Evolutionary conservation across 176 grass and related monocot species (phyloP), one percentile per base, ranked within the genome.

Genomic region (Saccharum officinarum): DNA sequence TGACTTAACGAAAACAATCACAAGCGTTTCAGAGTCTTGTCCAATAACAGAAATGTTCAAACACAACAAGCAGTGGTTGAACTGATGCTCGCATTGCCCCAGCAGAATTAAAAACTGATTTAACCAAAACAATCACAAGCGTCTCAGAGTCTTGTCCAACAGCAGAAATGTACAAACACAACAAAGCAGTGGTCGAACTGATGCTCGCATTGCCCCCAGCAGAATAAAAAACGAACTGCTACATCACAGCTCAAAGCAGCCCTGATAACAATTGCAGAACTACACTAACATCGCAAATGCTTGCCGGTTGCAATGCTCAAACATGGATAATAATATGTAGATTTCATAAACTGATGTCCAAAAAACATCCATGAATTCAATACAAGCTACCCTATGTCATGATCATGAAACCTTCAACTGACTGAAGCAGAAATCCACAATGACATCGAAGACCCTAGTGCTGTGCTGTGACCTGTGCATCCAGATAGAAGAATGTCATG

Each of bases 401-500:
- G 1, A 31, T 83, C 77, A 87, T 82, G 75, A 91, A 44, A 30
- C 64, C 79, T 88, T 91, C 90, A 97, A 82, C 45, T 93, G 84
- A 8, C 92, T 90, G 39, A 97, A 85, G 76, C 92, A 91, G 75
- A 97, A 95, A 81, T 97, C 95, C 1, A 93, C 92, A 3, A 95
- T 94, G 60, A 97, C 95, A 50, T 95, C 95, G 38, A 97, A 95
- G 49, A 97, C 92, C 38, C 95, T 85, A 14, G 90, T 88, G 12
- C 90, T 88, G 22, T 94, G 92, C 50, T 97, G 95, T 25, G 95
- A 92, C 42, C 92, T 95, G 90, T 63, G 87, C 36, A 65, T 78
- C 7, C 26, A 86, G 40, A 80, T 18, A 85, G n/a, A 69, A 75
- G 37, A 54, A 82, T 49, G 23, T 26, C 40, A 82, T 34, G 40